A percentile compares a stretch with the other conserved stretches of the same genome.
phyloP scores from a whole-genome alignment of 2,329 filamentous ascomycete species.

The Coniosporium tulheliwenetii region DNA sequence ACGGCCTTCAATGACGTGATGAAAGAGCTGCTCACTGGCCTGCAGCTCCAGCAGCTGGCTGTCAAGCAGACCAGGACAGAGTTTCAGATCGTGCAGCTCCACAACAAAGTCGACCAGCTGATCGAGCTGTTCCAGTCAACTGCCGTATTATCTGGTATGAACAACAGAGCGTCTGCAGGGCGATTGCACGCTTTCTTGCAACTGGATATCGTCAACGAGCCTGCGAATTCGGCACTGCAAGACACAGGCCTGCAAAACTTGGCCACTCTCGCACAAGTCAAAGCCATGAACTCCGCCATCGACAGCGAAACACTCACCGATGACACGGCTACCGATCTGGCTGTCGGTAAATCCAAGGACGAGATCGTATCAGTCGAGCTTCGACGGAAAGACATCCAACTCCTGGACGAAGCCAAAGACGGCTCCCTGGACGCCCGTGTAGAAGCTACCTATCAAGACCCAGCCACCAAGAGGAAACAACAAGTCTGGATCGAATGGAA shows the following conservation, averaged over 20 bases:
- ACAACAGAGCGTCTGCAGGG: slow-evolving; percentile 5
- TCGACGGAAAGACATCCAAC: background rate
- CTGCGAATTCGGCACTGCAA: too few relatives aligned
- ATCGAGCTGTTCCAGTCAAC: slow-evolving; percentile 16
- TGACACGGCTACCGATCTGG: too few relatives aligned
- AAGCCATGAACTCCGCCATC: too few relatives aligned
- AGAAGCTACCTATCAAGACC: slow-evolving; percentile 13
- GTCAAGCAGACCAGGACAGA: slow-evolving; percentile 17
- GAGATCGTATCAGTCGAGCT: too few relatives aligned
- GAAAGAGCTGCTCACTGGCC: slow-evolving; percentile 15
- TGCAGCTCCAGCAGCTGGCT: slow-evolving; percentile 13
- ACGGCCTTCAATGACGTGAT: slow-evolving; percentile 20
- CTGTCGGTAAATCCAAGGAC: too few relatives aligned
- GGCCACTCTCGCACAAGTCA: too few relatives aligned
- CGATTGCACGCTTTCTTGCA: too few relatives aligned
- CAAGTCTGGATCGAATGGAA: slow-evolving; percentile 24
- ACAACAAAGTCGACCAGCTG: slow-evolving; percentile 17
- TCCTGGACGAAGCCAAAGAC: slow-evolving; percentile 6
- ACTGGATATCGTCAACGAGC: too few relatives aligned
- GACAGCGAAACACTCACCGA: too few relatives aligned
- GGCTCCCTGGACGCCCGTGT: slow-evolving; percentile 11
- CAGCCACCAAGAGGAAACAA: slow-evolving; percentile 4
- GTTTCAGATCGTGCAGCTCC: slow-evolving; percentile 21
- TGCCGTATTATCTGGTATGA: too few relatives aligned
- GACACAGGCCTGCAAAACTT: too few relatives aligned